Evolutionary conservation across 257 asterid species (phyloP).

Genomic region (Nicotiana paniculata): DNA sequence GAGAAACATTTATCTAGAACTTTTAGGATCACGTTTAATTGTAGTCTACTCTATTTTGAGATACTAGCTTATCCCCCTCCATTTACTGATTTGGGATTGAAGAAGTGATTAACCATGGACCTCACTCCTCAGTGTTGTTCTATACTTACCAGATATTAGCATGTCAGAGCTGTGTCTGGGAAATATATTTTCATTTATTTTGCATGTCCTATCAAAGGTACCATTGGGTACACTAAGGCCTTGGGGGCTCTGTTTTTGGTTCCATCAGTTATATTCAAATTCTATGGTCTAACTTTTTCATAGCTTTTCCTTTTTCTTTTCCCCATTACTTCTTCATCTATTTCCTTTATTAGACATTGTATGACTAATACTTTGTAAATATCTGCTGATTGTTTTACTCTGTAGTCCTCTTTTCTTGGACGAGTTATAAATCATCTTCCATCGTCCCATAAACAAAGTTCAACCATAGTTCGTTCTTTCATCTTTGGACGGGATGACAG

Average conservation of each 20-base stretch:
- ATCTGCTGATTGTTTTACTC: neutral
- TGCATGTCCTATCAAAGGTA: neutral
- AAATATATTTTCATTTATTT: neutral
- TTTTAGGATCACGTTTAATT: neutral
- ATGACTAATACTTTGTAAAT: neutral
- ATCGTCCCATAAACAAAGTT: slow-evolving; percentile 62
- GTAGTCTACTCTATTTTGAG: neutral
- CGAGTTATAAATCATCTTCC: slow-evolving; percentile 50
- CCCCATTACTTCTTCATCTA: neutral
- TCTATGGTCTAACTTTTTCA: neutral
- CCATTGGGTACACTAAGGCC: neutral
- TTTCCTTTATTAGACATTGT: neutral
- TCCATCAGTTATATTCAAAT: neutral
- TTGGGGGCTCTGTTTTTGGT: neutral
- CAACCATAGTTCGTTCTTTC: slow-evolving; percentile 59
- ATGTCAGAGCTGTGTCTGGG: neutral
- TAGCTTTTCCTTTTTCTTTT: neutral
- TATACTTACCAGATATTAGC: neutral
- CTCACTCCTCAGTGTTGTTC: neutral
- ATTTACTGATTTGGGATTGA: neutral
- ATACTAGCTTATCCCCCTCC: neutral
- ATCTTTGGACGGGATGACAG: slow-evolving; percentile 92
- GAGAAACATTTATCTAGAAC: neutral
- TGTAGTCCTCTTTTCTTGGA: slow-evolving; percentile 88
- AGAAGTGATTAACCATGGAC: neutral